phyloP scores from a whole-genome alignment of 2,329 filamentous ascomycete genomes.

The Lachnum nothofagi region DNA sequence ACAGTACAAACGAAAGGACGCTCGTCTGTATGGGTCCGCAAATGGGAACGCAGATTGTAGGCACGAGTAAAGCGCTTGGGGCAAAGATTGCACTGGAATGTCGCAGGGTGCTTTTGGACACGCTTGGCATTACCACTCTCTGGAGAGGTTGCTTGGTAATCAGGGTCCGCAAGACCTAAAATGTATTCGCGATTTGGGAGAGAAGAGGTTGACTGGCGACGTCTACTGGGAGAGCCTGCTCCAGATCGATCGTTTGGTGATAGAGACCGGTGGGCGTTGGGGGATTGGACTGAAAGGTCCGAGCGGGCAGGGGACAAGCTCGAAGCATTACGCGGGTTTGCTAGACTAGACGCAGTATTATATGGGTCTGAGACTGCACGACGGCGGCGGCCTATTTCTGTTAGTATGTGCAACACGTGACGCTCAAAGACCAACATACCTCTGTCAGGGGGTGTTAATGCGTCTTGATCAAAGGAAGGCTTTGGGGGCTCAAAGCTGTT shows the following conservation, averaged over 20 bases:
- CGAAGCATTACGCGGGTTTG: conserved; percentile 47
- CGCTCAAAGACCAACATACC: conserved; percentile 40
- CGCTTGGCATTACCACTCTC: conserved; percentile 63
- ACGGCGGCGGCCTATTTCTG: conserved; percentile 30
- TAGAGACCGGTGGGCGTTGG: conserved; percentile 46
- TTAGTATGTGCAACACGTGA: conserved; percentile 15
- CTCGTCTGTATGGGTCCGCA: conserved; percentile 95
- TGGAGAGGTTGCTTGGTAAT: conserved; percentile 63
- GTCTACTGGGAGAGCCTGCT: conserved; percentile 40
- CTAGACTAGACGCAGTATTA: conserved; percentile 35
- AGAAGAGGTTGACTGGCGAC: conserved; percentile 59
- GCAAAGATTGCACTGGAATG: conserved; percentile 89
- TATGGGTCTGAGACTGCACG: conserved; percentile 34
- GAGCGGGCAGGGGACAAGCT: conserved; percentile 51
- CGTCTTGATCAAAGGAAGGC: conserved; percentile 62
- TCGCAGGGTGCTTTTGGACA: conserved; percentile 95
- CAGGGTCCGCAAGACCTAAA: conserved; percentile 83
- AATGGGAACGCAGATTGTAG: conserved; percentile 91
- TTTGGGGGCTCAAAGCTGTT: conserved; percentile 63
- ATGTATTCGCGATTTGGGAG: conserved; percentile 66
- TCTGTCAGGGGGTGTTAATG: conserved; percentile 74
- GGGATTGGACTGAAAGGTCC: conserved; percentile 43
- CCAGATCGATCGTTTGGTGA: conserved; percentile 54
- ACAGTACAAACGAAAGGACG: conserved; percentile 95
- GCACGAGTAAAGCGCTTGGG: conserved; percentile 94